Evolutionary conservation across 257 asterid genomes (phyloP).

Genomic region (Nyctanthes arbortristis): DNA sequence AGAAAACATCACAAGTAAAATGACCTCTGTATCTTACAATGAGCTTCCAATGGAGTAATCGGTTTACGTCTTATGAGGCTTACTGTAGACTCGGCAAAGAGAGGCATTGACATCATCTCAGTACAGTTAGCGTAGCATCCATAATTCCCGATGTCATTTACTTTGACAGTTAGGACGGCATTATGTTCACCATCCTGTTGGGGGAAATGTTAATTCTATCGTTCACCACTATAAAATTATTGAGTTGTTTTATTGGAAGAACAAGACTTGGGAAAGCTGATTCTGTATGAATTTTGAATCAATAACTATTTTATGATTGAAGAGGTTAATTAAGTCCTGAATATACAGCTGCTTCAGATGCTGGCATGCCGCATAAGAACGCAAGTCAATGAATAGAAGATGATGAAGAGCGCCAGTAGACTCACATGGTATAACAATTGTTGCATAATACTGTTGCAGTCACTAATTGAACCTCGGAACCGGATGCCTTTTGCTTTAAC

Average conservation of each 20-base stretch:
- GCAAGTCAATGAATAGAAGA: neutral
- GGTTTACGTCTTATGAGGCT: constrained; percentile 54
- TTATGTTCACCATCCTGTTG: constrained; percentile 67
- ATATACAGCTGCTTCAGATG: neutral
- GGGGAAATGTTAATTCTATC: neutral
- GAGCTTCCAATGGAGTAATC: constrained; percentile 67
- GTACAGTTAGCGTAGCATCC: constrained; percentile 80
- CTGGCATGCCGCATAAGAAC: constrained; percentile 7
- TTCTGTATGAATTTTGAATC: too few relatives aligned
- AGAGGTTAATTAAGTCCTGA: neutral
- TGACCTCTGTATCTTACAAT: constrained; percentile 43
- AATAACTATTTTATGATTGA: neutral
- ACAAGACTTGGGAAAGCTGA: too few relatives aligned
- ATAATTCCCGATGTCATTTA: constrained; percentile 82
- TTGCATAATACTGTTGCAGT: constrained; percentile 62
- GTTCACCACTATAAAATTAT: neutral
- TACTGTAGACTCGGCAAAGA: constrained; percentile 59
- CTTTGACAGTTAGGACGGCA: constrained; percentile 59
- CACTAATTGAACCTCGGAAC: constrained; percentile 64
- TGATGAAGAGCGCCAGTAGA: neutral
- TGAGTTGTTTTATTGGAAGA: neutral
- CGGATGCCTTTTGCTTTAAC: constrained; percentile 88
- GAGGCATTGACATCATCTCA: constrained; percentile 56
- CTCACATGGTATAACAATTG: constrained; percentile 70
- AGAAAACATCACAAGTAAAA: too few relatives aligned